Conservation (phyloP, 2,329 filamentous ascomycete species). For the Xylariaceae sp. region DNA sequence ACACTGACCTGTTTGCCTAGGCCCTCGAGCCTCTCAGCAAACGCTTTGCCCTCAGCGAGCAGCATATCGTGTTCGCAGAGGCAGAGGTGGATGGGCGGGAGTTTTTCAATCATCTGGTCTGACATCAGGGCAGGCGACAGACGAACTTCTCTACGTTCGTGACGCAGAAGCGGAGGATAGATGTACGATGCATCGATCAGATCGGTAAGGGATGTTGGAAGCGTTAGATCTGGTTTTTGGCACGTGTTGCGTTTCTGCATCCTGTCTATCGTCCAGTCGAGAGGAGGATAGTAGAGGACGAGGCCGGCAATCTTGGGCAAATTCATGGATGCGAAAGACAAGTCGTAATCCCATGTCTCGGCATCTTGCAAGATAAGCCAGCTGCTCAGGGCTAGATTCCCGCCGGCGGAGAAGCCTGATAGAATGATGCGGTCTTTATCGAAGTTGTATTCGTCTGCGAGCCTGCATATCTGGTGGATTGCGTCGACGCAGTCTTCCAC, state of each 20-base stretch:
- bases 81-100: slow-evolving; percentile 28
- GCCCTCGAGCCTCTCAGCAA: slow-evolving; percentile 21
- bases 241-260: slow-evolving; percentile 50
- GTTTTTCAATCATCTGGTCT: slow-evolving; percentile 20
- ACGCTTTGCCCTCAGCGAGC: slow-evolving; percentile 26
- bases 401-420: slow-evolving; percentile 60
- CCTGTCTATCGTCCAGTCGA: slow-evolving; percentile 55
- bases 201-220: slow-evolving; percentile 52
- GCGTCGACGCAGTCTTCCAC: slow-evolving; percentile 62
- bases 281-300: slow-evolving; percentile 55
- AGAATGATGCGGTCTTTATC: slow-evolving; percentile 51
- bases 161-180: slow-evolving; percentile 41
- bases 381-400: slow-evolving; percentile 45
- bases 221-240: slow-evolving; percentile 50
- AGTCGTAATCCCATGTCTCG: slow-evolving; percentile 21
- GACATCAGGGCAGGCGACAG: slow-evolving; percentile 43
- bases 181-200: slow-evolving; percentile 60
- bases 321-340: slow-evolving; percentile 26
- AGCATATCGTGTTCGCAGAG: slow-evolving; percentile 33
- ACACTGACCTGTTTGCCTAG: slow-evolving; percentile 33
- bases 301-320: slow-evolving; percentile 49
- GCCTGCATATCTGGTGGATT: slow-evolving; percentile 50
- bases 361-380: slow-evolving; percentile 27
- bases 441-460: slow-evolving; percentile 52
- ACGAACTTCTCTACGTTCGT: slow-evolving; percentile 45